These are phyloP conservation scores for Talaromyces liani DNA, from an alignment of 495 filamentous ascomycete species.

Conservation along the genomic window DNA sequence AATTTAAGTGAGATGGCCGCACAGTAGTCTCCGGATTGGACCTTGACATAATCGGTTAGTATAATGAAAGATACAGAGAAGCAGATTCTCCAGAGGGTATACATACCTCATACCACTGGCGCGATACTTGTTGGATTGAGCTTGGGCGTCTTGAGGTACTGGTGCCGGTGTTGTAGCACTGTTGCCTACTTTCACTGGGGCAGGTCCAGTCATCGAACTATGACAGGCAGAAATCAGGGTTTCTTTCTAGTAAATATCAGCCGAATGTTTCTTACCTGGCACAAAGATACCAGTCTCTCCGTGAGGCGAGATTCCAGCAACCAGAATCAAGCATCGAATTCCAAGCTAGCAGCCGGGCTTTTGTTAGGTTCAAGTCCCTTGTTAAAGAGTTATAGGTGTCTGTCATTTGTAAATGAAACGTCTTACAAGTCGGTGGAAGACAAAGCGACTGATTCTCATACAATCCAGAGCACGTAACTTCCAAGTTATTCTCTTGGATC, in stretches of 20 bases:
- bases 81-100: conserved; percentile 1
- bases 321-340: conserved; percentile 14
- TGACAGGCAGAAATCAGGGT: background rate
- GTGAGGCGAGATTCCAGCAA: conserved; percentile 12
- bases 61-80: background rate
- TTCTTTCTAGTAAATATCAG: background rate
- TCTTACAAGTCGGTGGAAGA: background rate
- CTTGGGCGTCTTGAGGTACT: background rate
- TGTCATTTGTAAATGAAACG: background rate
- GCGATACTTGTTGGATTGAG: conserved; percentile 10
- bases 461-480: background rate
- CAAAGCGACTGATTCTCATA: background rate
- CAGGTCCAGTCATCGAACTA: background rate
- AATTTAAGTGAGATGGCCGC: conserved; percentile 8
- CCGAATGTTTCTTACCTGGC: background rate
- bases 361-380: conserved; percentile 2
- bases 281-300: conserved; percentile 1
- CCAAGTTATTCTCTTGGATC: background rate
- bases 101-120: conserved; percentile 14
- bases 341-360: conserved; percentile 11
- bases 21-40: conserved; percentile 12
- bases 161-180: background rate
- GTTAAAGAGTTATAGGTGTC: background rate
- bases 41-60: conserved; percentile 2
- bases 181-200: background rate